Conservation (phyloP, 805 yeast genomes). For the Yamadazyma sp. region DNA sequence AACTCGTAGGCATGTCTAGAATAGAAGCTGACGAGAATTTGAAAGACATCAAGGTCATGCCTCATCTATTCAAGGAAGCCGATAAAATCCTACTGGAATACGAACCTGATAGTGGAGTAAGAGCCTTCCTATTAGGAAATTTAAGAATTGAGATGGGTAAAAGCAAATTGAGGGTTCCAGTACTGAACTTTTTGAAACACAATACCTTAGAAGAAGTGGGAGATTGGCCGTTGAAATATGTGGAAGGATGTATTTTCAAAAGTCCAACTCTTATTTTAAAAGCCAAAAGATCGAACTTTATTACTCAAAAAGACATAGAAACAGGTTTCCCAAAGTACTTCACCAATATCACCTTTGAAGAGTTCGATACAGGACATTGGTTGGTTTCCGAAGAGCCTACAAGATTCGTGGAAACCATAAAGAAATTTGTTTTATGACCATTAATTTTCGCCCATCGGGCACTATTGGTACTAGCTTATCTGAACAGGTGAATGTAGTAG, state of each 20-base stretch:
- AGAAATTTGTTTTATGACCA: too few species aligned
- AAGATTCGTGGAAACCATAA: slow-evolving; percentile 21
- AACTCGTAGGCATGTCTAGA: slow-evolving; percentile 40
- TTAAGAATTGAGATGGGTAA: slow-evolving; percentile 17
- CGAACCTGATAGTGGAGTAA: slow-evolving; percentile 25
- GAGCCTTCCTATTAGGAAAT: slow-evolving; percentile 42
- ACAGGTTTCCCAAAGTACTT: slow-evolving; percentile 27
- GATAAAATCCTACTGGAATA: slow-evolving; percentile 23
- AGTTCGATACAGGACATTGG: slow-evolving; percentile 38
- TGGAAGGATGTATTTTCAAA: slow-evolving; percentile 15
- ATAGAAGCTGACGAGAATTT: slow-evolving; percentile 22
- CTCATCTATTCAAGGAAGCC: slow-evolving; percentile 13
- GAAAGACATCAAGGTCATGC: neutral
- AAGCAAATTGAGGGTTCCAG: slow-evolving; percentile 19
- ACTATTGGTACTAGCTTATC: too few species aligned
- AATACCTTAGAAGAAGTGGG: slow-evolving; percentile 19
- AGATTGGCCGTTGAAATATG: slow-evolving; percentile 25
- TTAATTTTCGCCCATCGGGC: too few species aligned
- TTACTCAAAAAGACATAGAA: slow-evolving; percentile 27
- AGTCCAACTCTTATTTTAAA: slow-evolving; percentile 45
- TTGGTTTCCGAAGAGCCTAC: slow-evolving; percentile 40
- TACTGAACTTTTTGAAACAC: slow-evolving; percentile 21
- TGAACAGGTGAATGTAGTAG: too few species aligned
- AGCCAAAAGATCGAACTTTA: slow-evolving; percentile 44
- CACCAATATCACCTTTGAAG: slow-evolving; percentile 18